Evolutionary conservation across 352 stramenopile genomes (phyloP).

Genomic region (Paralagenidium karlingii): DNA sequence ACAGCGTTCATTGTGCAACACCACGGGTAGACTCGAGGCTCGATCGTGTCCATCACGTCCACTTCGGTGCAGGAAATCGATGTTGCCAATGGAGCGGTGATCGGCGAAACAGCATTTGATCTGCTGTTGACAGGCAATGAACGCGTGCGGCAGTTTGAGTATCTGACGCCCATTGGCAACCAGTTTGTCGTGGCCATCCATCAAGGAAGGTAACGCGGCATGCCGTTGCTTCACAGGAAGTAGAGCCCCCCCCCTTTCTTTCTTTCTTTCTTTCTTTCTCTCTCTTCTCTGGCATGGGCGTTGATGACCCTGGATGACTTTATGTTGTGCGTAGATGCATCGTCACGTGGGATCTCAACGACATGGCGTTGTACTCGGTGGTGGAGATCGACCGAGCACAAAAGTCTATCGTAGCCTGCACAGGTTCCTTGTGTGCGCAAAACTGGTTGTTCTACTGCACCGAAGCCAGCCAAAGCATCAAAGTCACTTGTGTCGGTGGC

Average conservation of each 20-base stretch:
- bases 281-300: too few relatives aligned
- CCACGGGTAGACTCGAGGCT: too few relatives aligned
- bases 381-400: conserved; percentile 49
- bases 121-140: too few relatives aligned
- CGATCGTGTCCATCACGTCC: conserved; percentile 37
- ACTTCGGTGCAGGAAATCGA: conserved; percentile 56
- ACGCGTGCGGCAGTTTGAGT: too few relatives aligned
- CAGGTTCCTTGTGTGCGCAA: conserved; percentile 37
- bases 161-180: conserved; percentile 26
- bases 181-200: conserved; percentile 39
- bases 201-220: conserved; percentile 29
- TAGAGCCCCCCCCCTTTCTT: too few relatives aligned
- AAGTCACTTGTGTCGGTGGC: conserved; percentile 23
- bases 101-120: conserved; percentile 57
- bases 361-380: conserved; percentile 42
- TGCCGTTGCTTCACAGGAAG: too few relatives aligned
- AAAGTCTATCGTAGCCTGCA: conserved; percentile 36
- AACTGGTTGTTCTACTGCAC: conserved; percentile 58
- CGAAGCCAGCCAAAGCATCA: conserved; percentile 67
- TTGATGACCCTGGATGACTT: neutral
- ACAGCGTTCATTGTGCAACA: too few relatives aligned
- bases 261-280: too few relatives aligned
- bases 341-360: conserved; percentile 50
- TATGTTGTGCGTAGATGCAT: conserved; percentile 13
- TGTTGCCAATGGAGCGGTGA: conserved; percentile 24